These are phyloP conservation scores for Penicillium subrubescens DNA, from an alignment of 495 filamentous ascomycete species.

Conservation along the genomic window DNA sequence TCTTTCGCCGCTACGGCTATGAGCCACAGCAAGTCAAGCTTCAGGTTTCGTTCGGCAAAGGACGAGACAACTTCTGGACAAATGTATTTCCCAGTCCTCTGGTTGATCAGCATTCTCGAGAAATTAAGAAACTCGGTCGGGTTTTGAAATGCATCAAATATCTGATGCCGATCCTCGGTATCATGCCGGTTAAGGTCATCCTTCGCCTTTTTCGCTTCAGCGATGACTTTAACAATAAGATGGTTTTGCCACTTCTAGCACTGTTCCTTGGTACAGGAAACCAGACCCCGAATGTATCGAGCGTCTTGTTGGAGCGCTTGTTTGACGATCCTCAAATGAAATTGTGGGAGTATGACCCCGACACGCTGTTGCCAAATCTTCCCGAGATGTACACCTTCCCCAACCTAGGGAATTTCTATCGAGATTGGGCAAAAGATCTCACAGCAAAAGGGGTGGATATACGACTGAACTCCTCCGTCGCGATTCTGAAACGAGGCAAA, in stretches of 20 bases:
- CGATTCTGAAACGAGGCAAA: constrained; percentile 58
- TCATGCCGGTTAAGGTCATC: constrained; percentile 72
- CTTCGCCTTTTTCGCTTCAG: constrained; percentile 72
- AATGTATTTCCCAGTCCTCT: constrained; percentile 77
- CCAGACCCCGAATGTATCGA: constrained; percentile 74
- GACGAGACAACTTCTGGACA: constrained; percentile 71
- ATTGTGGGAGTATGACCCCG: constrained; percentile 73
- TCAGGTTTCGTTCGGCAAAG: constrained; percentile 82
- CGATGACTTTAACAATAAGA: constrained; percentile 70
- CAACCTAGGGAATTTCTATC: constrained; percentile 71
- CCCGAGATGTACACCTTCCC: constrained; percentile 85
- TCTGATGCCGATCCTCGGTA: constrained; percentile 69
- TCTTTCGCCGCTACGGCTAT: constrained; percentile 70
- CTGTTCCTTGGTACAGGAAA: constrained; percentile 81
- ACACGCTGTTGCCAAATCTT: constrained; percentile 67
- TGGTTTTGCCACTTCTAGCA: constrained; percentile 74
- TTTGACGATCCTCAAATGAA: constrained; percentile 74
- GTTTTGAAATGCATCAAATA: constrained; percentile 70
- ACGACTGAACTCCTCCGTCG: constrained; percentile 62
- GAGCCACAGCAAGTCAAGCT: constrained; percentile 70
- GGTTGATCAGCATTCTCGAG: constrained; percentile 59
- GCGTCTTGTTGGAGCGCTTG: constrained; percentile 73
- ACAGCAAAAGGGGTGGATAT: constrained; percentile 63
- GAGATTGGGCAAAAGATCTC: constrained; percentile 66
- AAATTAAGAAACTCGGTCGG: constrained; percentile 66